These are phyloP conservation scores for Excoecaria agallocha DNA, from an alignment of 345 rosid genomes.

Conservation along the genomic window DNA sequence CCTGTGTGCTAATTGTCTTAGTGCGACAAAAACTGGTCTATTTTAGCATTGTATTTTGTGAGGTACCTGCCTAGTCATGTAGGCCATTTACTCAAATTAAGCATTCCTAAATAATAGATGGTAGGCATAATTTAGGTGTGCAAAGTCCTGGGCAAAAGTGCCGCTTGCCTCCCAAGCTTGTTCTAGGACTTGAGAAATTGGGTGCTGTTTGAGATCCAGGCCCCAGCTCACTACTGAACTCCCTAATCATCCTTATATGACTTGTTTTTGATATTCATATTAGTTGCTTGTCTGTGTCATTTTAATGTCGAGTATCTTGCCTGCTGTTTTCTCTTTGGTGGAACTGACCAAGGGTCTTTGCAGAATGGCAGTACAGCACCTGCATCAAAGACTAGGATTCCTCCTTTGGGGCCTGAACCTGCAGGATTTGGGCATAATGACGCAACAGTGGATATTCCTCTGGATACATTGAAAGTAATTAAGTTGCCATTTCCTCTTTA, in stretches of 20 bases:
- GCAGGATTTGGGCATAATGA: conserved; percentile 65
- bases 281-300: background rate
- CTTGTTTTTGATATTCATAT: background rate
- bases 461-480: conserved; percentile 71
- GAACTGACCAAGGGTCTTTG: conserved; percentile 8
- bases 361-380: conserved; percentile 61
- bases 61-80: background rate
- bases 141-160: background rate
- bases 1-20: background rate
- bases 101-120: background rate
- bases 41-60: background rate
- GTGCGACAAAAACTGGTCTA: background rate
- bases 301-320: background rate
- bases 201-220: background rate
- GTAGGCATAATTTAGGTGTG: background rate
- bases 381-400: conserved; percentile 50
- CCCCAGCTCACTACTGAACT: background rate
- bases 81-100: background rate
- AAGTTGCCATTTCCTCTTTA: background rate
- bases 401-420: conserved; percentile 55
- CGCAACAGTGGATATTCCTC: conserved; percentile 88
- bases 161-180: background rate
- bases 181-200: background rate
- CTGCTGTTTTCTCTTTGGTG: background rate
- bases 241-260: background rate